Base-by-base conservation (phyloP, 139 green algal genomes). In the Chloropicon primus region DNA sequence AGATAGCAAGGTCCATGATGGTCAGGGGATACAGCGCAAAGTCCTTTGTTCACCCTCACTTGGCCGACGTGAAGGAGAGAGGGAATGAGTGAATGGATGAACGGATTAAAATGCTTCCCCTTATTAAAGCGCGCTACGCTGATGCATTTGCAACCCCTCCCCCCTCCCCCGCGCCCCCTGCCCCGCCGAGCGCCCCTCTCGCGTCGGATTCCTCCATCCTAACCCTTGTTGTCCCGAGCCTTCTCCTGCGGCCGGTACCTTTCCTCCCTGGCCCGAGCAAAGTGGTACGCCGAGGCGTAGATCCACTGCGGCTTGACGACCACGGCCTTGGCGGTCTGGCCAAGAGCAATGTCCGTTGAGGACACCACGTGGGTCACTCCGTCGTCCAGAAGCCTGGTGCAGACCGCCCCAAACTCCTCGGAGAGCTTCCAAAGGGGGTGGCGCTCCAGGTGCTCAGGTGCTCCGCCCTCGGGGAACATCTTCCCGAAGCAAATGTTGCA, bases 381-480 rank as follows among this genome's bases (percentile, higher is more conserved):
- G 41, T 17, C 41, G 41, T 62, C 41, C 41, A 62, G 41, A 17
- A 62, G 17, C 41, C 41, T 5, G 10, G 41, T 62, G 17, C 41
- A 62, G 41, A 62, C 41, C 41, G 41, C 41, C 5, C 72, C 21
- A 1, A 86, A 79, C 22, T 85, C 25, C 74, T 84, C 74, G 0
- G 91, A 92, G 26, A 96, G 78, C 71, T 83, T 78, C 91, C 93
- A 97, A 54, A 94, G 77, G 2, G 84, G 86, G 75, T 97, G 89
- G 0, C 22, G 25, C 24, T 85, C 73, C 2, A 84, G 76, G 10
- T 62, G 5, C 41, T 62, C 41, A n/a, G n/a, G n/a, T n/a, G n/a
- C 41, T 62, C 41, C 41, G 41, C 41, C 41, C 17, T 62, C 41
- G 0, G 92, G 86, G 80, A 94, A 89, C 53, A 93, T 86, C 41